phyloP scores from a whole-genome alignment of 495 filamentous ascomycete genomes.

The Penicillium ucsense region DNA sequence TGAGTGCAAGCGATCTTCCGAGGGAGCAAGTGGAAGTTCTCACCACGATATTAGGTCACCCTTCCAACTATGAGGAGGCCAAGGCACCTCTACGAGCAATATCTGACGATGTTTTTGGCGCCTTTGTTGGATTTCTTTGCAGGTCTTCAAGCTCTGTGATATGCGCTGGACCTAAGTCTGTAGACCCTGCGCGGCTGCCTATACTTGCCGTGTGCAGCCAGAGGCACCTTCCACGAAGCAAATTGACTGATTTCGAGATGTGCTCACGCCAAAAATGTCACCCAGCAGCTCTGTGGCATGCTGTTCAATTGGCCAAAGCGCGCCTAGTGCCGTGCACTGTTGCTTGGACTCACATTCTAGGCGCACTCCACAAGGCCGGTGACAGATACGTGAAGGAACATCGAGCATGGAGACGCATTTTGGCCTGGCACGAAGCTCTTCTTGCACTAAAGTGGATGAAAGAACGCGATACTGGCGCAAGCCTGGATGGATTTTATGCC shows the following conservation, averaged over 20 bases:
- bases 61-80: slow-evolving; percentile 8
- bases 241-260: slow-evolving; percentile 15
- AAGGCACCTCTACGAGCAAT: slow-evolving; percentile 19
- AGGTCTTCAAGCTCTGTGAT: slow-evolving; percentile 8
- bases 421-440: slow-evolving; percentile 35
- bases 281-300: slow-evolving; percentile 31
- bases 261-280: slow-evolving; percentile 9
- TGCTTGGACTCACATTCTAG: slow-evolving; percentile 32
- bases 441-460: slow-evolving; percentile 31
- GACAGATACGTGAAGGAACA: slow-evolving; percentile 7
- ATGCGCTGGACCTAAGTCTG: slow-evolving; percentile 3
- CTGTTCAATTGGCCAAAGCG: slow-evolving; percentile 29
- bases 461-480: slow-evolving; percentile 25
- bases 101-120: slow-evolving; percentile 32
- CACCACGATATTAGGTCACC: slow-evolving; percentile 16
- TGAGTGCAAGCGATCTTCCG: slow-evolving; percentile 27
- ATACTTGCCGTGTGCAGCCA: slow-evolving; percentile 10
- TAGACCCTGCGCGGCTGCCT: slow-evolving; percentile 23
- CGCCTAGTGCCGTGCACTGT: slow-evolving; percentile 22
- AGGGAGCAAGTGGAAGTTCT: slow-evolving; percentile 24
- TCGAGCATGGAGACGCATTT: slow-evolving; percentile 20
- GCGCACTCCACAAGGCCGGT: slow-evolving; percentile 16
- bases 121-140: slow-evolving; percentile 42
- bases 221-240: background rate
- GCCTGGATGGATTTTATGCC: slow-evolving; percentile 32